Evolutionary conservation across 179 eudicot genomes (phyloP), one percentile per base, ranked within the genome.

Genomic region (Sideroxylon spinosum): DNA sequence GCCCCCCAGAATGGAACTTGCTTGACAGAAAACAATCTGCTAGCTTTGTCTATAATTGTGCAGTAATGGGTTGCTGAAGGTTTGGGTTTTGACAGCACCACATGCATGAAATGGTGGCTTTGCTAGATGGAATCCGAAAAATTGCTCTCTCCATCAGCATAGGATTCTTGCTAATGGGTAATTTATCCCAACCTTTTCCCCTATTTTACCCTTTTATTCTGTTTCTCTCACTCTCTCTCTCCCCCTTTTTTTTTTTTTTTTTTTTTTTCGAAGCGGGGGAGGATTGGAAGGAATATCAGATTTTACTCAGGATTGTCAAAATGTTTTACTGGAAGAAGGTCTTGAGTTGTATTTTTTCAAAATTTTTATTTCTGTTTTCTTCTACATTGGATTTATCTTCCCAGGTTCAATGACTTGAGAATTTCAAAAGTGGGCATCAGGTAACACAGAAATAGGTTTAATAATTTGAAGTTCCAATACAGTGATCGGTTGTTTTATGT

Each of bases 1-100:
- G 90, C 2, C 94, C 94, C 0, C 92, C 96, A 9, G 85, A 78
- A 53, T 93, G 98, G 98, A 84, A 80, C 9, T 66, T 89, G 88
- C 94, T 93, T 0, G 98, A 81, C 53, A 78, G 83, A n/a, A 93
- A 93, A 82, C 91, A 82, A 23, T 90, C 89, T 2, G 89, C 90
- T 6, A 91, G 89, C 81, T 93, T 93, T 92, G 98, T 93, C 73
- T 93, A 93, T 86, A 93, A 93, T 70, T 93, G 98, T 84, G 97
- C 98, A 48, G 98, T 93, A 77, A 93, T 93, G 98, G 98, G 95
- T 57, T 93, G 97, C 90, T 93, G 85, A 91, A 68, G 67, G 63
- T 29, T 70, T 74, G 53, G 46, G 67, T 16, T 49, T 80, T 79
- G 65, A 73, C 23, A 60, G 68, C 66, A 70, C 68, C 71, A 6